phyloP scores from a whole-genome alignment of 1,284 basidiomycete genomes.

The Ganoderma lingzhi region DNA sequence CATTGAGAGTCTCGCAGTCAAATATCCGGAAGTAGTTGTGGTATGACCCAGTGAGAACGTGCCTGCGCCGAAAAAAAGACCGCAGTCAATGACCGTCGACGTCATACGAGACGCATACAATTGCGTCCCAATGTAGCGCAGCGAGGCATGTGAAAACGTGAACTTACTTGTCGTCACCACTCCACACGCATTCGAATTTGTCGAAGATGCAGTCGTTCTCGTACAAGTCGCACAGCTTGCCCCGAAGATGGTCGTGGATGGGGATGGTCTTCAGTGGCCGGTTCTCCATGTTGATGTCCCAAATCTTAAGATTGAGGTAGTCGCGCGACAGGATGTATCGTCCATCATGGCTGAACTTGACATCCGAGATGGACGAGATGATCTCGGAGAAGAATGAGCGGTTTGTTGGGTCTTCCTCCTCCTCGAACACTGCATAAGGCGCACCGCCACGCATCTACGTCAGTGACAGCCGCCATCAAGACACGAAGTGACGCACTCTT shows the following conservation, averaged over 20 bases:
- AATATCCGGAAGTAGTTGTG: constrained; percentile 99
- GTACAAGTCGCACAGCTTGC: constrained; percentile 98
- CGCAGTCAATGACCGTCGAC: constrained; percentile 5
- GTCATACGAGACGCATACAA: constrained; percentile 6
- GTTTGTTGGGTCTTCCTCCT: constrained; percentile 97
- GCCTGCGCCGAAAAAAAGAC: constrained; percentile 54
- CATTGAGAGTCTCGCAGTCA: constrained; percentile 90
- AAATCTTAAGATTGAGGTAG: constrained; percentile 98
- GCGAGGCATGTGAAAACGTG: constrained; percentile 9
- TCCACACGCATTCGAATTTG: constrained; percentile 99
- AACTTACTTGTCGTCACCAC: constrained; percentile 93
- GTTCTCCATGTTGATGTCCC: constrained; percentile 99
- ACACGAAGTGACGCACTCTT: constrained; percentile 76
- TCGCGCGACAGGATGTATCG: constrained; percentile 97
- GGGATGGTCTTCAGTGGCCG: constrained; percentile 97
- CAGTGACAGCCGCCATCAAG: constrained; percentile 17
- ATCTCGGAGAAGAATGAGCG: constrained; percentile 99
- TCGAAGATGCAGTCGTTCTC: constrained; percentile 99
- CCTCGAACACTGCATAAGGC: constrained; percentile 84
- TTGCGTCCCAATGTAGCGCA: neutral
- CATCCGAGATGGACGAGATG: constrained; percentile 99
- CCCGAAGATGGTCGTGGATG: constrained; percentile 97
- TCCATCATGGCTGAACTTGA: constrained; percentile 98
- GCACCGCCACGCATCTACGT: constrained; percentile 15
- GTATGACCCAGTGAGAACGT: constrained; percentile 97